A percentile compares a stretch with the other conserved stretches of the same genome.
Evolutionary conservation across 495 filamentous ascomycete genomes (phyloP).

Genomic region (Aspergillus cristatus): DNA sequence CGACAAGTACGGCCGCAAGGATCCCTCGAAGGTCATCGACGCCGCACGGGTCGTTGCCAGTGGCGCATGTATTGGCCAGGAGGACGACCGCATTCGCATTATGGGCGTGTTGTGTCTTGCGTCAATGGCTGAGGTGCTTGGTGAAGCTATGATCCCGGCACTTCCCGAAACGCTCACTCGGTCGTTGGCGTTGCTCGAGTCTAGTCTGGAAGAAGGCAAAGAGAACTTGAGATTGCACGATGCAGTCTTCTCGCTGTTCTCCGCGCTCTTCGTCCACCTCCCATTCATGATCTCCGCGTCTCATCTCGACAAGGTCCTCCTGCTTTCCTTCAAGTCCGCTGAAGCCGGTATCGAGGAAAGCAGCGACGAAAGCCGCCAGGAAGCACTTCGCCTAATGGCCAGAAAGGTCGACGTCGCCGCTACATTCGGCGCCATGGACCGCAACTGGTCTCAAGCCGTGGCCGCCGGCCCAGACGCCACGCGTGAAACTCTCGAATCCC

Average conservation of each 20-base stretch:
- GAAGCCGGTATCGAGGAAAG: constrained; percentile 41
- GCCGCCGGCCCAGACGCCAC: constrained; percentile 50
- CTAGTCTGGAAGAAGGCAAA: constrained; percentile 45
- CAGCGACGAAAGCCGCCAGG: constrained; percentile 51
- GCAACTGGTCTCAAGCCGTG: constrained; percentile 58
- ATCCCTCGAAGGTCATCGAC: constrained; percentile 51
- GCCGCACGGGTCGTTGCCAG: constrained; percentile 71
- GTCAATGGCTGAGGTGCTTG: constrained; percentile 78
- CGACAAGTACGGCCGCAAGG: constrained; percentile 85
- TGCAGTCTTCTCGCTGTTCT: constrained; percentile 69
- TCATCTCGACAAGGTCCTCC: constrained; percentile 60
- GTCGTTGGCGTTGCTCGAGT: constrained; percentile 56
- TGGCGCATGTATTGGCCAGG: constrained; percentile 60
- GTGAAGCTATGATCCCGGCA: constrained; percentile 72
- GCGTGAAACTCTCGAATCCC: constrained; percentile 54
- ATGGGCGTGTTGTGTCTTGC: constrained; percentile 83
- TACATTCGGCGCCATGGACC: constrained; percentile 57
- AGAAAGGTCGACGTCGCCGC: constrained; percentile 61
- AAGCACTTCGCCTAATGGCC: constrained; percentile 62
- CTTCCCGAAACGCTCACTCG: constrained; percentile 65
- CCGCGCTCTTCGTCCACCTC: constrained; percentile 65
- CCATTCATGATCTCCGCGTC: constrained; percentile 75
- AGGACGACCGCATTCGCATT: constrained; percentile 61
- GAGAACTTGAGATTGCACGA: constrained; percentile 61
- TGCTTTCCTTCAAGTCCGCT: constrained; percentile 61